Evolutionary conservation across 805 yeast genomes (phyloP).

Genomic region (Huiozyma sinensis): DNA sequence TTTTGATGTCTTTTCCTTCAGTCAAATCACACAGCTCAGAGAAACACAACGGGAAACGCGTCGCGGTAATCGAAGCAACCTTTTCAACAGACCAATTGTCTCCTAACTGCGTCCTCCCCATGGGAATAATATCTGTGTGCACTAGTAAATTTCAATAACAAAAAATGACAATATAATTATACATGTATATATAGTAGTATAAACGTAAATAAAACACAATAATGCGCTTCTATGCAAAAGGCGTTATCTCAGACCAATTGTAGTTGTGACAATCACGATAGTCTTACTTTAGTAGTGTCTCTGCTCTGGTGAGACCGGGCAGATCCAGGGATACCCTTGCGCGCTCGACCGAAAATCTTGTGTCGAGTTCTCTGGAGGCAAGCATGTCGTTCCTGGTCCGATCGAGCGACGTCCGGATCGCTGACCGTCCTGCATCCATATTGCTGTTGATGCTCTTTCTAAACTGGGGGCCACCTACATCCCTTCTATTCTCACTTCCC

Average conservation of each 20-base stretch:
- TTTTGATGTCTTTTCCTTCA: neutral
- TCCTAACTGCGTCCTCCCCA: too few species aligned
- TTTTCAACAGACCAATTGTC: too few species aligned
- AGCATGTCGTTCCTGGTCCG: conserved; percentile 30
- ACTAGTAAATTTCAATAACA: too few species aligned
- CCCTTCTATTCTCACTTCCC: neutral
- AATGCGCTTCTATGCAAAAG: too few species aligned
- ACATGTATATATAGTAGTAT: too few species aligned
- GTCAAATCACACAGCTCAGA: neutral
- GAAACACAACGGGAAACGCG: too few species aligned
- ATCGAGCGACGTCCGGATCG: conserved; percentile 29
- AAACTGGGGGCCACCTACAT: neutral
- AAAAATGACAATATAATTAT: too few species aligned
- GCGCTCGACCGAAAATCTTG: conserved; percentile 30
- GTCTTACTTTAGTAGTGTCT: conserved; percentile 4
- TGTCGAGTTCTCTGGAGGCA: conserved; percentile 29
- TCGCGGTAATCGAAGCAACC: too few species aligned
- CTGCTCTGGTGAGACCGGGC: conserved; percentile 33
- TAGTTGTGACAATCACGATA: too few species aligned
- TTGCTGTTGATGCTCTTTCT: neutral
- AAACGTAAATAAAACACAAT: too few species aligned
- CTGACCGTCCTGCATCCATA: conserved; percentile 2
- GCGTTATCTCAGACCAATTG: too few species aligned
- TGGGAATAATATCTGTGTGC: too few species aligned
- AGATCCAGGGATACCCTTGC: conserved; percentile 33